These are phyloP conservation scores for Hibiscus tridactylites DNA, from an alignment of 345 rosid species.

Conservation along the genomic window DNA sequence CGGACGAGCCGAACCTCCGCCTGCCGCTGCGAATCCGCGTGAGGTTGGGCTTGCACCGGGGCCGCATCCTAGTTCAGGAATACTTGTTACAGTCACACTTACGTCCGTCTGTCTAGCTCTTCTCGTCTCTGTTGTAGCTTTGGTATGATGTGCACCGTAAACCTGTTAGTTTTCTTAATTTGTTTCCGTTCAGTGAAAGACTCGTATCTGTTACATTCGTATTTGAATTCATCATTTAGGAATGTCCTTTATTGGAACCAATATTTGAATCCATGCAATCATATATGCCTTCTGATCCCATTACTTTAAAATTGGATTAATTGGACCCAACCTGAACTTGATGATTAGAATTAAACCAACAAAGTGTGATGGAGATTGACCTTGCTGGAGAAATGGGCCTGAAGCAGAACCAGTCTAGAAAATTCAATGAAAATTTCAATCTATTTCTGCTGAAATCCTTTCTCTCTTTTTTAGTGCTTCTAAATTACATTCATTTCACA, in stretches of 20 bases:
- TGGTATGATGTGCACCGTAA: constrained; percentile 4
- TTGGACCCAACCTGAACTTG: no score
- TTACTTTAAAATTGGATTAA: no score
- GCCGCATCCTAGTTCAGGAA: constrained; percentile 30
- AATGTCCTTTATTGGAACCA: neutral
- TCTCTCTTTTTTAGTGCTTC: no score
- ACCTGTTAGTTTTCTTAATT: neutral
- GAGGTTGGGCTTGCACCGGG: constrained; percentile 17
- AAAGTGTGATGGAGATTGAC: no score
- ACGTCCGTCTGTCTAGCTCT: constrained; percentile 13
- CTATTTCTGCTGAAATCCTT: no score
- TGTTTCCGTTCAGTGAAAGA: neutral
- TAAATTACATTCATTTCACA: no score
- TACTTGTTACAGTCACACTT: constrained; percentile 2
- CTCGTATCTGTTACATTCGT: neutral
- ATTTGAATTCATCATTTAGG: neutral
- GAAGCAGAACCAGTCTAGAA: no score
- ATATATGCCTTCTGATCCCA: no score
- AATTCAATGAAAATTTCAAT: no score
- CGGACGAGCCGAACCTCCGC: constrained; percentile 11
- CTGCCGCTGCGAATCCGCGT: constrained; percentile 28
- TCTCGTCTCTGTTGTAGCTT: constrained; percentile 8
- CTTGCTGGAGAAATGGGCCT: no score
- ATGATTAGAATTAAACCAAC: no score
- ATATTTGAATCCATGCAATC: no score